Base-by-base conservation (phyloP, 352 stramenopile species). In the Phytophthora sp. region DNA sequence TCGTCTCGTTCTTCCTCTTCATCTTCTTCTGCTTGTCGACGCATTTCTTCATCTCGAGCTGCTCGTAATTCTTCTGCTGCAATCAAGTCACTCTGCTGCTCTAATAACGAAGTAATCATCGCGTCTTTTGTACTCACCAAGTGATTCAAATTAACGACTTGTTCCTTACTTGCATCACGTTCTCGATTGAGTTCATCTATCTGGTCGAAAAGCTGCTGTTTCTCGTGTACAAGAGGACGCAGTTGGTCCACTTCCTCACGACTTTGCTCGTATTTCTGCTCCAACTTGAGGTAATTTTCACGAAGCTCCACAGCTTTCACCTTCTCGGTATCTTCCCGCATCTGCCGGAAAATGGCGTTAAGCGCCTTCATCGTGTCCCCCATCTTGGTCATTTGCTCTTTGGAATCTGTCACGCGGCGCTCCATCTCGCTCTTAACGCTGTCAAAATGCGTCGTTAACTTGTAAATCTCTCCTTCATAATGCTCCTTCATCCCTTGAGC, bases 341-440 rank as follows among this genome's bases (percentile, higher is more conserved):
- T 98, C 35, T 97, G 91, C 2, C 86, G 74, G 53, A 98, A 98
- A 26, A 98, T 96, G 2, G 84, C 95, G 68, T 97, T 98, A 0
- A 98, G 77, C 15, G 91, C 94, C 50, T 94, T 94, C 73, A 98
- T 93, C 2, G 91, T 97, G 50, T 98, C 92, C 7, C 81, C 79
- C 90, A 98, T 98, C 49, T 95, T 94, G 21, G 79, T 75, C 64
- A 93, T 82, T 58, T 97, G 82, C 2, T 95, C 82, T 57, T 95
- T 93, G 2, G 81, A 80, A 11, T 94, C 83, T 0, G 47, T 45
- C 35, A 85, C 62, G 49, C 88, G 86, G 12, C 77, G 68, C 63
- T 98, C 89, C 73, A 94, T 84, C 5, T 93, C 85, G 11, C 68
- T 63, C 36, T 82, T 79, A 21, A 65, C 63, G 12, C 56, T 69